Evolutionary conservation across 805 yeast genomes (phyloP).

Genomic region (Kuraishia hungarica): DNA sequence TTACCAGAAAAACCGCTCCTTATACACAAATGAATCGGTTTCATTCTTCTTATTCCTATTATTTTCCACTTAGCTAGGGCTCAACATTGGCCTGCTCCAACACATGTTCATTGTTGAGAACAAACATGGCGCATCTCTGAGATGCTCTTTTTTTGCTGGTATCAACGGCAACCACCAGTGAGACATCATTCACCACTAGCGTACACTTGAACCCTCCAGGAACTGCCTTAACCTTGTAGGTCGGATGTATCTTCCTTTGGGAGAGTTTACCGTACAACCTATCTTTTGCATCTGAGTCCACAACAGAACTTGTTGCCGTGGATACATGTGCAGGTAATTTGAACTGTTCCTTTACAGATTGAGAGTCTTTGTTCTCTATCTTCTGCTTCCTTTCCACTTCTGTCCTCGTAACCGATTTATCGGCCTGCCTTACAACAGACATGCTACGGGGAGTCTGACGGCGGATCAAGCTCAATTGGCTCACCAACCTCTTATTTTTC

Average conservation of each 20-base stretch:
- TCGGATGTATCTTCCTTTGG: conserved; percentile 18
- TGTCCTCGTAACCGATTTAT: background rate
- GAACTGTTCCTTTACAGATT: background rate
- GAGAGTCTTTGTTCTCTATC: background rate
- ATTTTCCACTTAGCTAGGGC: background rate
- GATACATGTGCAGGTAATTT: background rate
- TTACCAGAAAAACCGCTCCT: background rate
- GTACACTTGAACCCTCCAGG: conserved; percentile 15
- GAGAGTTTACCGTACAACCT: conserved; percentile 21
- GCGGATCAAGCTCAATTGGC: background rate
- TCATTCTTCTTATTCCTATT: no score
- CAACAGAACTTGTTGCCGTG: background rate
- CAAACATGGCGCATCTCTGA: conserved; percentile 28
- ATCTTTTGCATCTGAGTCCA: conserved; percentile 15
- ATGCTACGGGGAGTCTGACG: background rate
- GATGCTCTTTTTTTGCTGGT: conserved; percentile 27
- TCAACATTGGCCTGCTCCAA: background rate
- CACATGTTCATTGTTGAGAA: conserved; percentile 12
- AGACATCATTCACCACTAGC: conserved; percentile 21
- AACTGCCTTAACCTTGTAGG: conserved; percentile 16
- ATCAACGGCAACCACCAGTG: conserved; percentile 25
- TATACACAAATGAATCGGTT: background rate
- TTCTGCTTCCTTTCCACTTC: background rate
- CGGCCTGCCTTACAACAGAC: background rate
- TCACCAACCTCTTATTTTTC: conserved; percentile 53